These are phyloP conservation scores for Fagopyrum esculentum DNA, from an alignment of 148 eudicot genomes.

Conservation along the genomic window DNA sequence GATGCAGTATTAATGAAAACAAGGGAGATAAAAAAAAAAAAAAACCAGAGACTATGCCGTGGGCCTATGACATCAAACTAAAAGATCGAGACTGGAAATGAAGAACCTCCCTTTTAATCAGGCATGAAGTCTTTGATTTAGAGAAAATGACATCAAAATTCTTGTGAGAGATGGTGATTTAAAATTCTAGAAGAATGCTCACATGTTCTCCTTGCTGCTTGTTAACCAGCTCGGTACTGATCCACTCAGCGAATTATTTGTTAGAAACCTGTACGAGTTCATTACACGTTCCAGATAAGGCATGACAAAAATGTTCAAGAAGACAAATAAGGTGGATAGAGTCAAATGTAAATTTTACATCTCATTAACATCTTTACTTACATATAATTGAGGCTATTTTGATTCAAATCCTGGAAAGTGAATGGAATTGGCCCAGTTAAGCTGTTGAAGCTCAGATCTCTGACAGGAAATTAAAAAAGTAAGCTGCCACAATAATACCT, in stretches of 20 bases:
- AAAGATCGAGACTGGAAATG: no score
- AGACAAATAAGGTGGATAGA: background rate
- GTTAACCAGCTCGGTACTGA: slow-evolving; percentile 31
- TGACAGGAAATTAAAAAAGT: slow-evolving; percentile 17
- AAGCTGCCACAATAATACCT: background rate
- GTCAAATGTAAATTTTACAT: background rate
- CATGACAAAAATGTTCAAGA: background rate
- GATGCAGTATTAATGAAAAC: no score
- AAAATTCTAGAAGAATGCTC: slow-evolving; percentile 13
- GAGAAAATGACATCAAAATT: background rate
- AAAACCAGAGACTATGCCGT: no score
- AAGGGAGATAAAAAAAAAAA: no score
- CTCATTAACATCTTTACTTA: slow-evolving; percentile 17
- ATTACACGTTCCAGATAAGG: background rate
- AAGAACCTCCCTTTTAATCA: background rate
- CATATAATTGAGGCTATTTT: slow-evolving; percentile 21
- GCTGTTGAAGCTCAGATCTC: slow-evolving; percentile 52
- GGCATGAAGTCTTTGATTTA: background rate
- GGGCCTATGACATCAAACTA: no score
- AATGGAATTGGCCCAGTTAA: slow-evolving; percentile 36
- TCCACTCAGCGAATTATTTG: slow-evolving; percentile 37
- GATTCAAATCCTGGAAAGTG: slow-evolving; percentile 1
- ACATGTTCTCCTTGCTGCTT: slow-evolving; percentile 18
- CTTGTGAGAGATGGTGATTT: background rate
- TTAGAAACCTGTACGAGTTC: slow-evolving; percentile 34